Conservation (phyloP, 1,139 yeast genomes). For the Sugiyamaella pinicola region DNA sequence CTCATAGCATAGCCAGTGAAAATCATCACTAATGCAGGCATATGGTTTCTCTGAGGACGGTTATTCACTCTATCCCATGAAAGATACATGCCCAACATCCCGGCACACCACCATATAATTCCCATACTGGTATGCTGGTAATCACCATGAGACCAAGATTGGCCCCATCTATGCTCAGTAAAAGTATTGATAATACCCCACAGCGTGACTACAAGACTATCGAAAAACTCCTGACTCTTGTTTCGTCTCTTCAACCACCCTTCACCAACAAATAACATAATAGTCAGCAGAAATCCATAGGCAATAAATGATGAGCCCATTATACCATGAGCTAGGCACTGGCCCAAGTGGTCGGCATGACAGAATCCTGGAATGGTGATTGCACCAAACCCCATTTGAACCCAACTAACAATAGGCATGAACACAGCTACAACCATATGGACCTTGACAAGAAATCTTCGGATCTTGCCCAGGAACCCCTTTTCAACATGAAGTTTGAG, state of each 20-base stretch:
- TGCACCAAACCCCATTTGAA: slow-evolving; percentile 78
- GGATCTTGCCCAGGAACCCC: slow-evolving; percentile 42
- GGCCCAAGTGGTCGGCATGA: slow-evolving; percentile 76
- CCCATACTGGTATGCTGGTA: slow-evolving; percentile 97
- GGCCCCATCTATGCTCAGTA: slow-evolving; percentile 97
- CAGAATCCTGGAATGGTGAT: slow-evolving; percentile 85
- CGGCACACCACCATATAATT: slow-evolving; percentile 94
- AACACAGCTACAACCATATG: slow-evolving; percentile 44
- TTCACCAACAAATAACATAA: slow-evolving; percentile 60
- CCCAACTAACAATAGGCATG: slow-evolving; percentile 53
- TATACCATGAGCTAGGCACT: slow-evolving; percentile 93
- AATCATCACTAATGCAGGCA: slow-evolving; percentile 79
- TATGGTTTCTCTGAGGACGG: slow-evolving; percentile 58
- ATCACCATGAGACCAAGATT: slow-evolving; percentile 80
- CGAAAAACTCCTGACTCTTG: slow-evolving; percentile 82
- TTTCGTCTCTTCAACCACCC: slow-evolving; percentile 44
- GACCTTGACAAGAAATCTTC: slow-evolving; percentile 37
- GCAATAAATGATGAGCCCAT: slow-evolving; percentile 88
- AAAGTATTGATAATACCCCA: slow-evolving; percentile 96
- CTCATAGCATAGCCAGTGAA: slow-evolving; percentile 96
- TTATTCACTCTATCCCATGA: slow-evolving; percentile 55
- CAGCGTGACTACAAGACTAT: slow-evolving; percentile 71
- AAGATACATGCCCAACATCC: slow-evolving; percentile 76
- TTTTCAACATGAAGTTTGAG: slow-evolving; percentile 42
- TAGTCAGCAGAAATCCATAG: slow-evolving; percentile 70